Base-by-base conservation (phyloP, 257 asterid genomes). In the Asclepias syriaca region DNA sequence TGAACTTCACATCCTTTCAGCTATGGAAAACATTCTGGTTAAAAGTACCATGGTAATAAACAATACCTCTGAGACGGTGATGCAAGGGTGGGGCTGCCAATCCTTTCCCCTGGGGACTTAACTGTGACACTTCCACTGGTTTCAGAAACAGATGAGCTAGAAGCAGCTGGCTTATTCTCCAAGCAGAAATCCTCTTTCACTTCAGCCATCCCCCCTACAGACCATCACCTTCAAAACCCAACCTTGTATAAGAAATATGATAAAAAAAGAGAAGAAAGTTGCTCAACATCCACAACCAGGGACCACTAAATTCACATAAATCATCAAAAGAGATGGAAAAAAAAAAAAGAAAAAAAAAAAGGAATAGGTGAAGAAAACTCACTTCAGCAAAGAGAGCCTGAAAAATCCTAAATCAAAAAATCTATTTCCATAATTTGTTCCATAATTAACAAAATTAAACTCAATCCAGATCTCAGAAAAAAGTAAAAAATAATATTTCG, bases 91-190 rank as follows among this genome's bases (percentile, higher is more conserved):
- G 98, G 96, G 84, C 98, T 95, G 79, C 90, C 80, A 74, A 77
- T 81, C 61, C 84, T 82, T 0, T 92, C 80, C 61, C 84, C 83
- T 0, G 95, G 95, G 4, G 99, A 87, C 80, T 84, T 91, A 13
- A 85, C 27, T 21, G 79, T 81, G 77, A 80, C 66, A 76, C 87
- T 80, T 76, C 90, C 89, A 79, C 96, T 87, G 78, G 86, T 86
- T 80, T 95, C 98, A 27, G 98, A 94, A 86, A 86, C 86, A 32
- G 98, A 89, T 29, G 98, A 92, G 89, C 93, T 87, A 8, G 96
- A 92, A 66, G 85, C 88, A 79, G 87, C 93, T 45, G 80, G 94
- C 90, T 84, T 95, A 78, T 85, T 87, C 88, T 84, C 94, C 49
- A 74, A 75, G 78, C 81, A 86, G 70, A 65, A 75, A 13, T 82